Conservation (phyloP, 768 basidiomycete genomes). For the Lanmaoa pseudosensibilis region DNA sequence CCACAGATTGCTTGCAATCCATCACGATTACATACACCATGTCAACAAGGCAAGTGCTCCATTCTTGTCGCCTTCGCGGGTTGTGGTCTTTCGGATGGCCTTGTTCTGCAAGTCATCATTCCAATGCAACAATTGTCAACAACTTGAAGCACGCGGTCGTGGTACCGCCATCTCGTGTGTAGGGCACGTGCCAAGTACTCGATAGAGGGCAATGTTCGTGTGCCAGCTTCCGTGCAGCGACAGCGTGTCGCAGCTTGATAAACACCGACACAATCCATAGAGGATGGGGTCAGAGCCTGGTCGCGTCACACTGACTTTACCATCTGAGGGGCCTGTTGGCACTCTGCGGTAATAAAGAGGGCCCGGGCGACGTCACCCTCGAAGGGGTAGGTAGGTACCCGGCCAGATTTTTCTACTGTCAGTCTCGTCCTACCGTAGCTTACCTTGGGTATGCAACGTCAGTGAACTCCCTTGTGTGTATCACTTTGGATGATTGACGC, state of each 20-base stretch:
- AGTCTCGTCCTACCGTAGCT: not conserved
- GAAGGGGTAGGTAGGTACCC: not conserved
- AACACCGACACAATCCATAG: not conserved
- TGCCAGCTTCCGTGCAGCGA: not conserved
- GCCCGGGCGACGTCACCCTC: not conserved
- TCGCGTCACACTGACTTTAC: not conserved
- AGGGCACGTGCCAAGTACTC: not conserved
- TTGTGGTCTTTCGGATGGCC: not conserved
- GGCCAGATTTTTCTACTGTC: not conserved
- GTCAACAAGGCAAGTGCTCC: constrained; percentile 1
- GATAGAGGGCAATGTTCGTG: not conserved
- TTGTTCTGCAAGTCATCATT: constrained; percentile 1
- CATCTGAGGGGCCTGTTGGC: not conserved
- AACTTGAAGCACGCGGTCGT: not conserved
- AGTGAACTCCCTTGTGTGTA: not conserved
- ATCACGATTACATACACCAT: constrained; percentile 4
- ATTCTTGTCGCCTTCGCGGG: not conserved
- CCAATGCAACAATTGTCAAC: constrained; percentile 8
- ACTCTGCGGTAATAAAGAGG: no score
- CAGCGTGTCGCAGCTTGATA: not conserved
- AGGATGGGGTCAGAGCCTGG: not conserved
- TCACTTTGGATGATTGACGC: not conserved
- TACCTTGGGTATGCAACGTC: not conserved
- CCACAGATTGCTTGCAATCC: constrained; percentile 29
- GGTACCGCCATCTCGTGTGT: not conserved